Base-by-base conservation (phyloP, 2,329 filamentous ascomycete species). In the Xylaria polymorpha region DNA sequence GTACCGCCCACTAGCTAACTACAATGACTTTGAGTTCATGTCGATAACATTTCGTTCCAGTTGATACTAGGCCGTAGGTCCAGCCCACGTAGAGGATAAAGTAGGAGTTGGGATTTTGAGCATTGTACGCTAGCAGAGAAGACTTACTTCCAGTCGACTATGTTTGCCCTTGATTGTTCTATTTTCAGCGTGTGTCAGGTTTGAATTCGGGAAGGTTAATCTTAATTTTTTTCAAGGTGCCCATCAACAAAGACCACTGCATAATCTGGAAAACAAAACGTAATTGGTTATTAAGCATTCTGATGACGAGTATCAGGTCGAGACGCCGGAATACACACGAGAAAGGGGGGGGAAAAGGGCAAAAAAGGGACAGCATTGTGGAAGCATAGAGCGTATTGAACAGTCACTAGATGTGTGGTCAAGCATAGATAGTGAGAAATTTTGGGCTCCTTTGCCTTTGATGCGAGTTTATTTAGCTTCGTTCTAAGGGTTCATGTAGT, bases 401-500 rank as follows among this genome's bases (percentile, higher is more conserved):
- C 15, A 18, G 25, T 51, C 15, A 32, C 48, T 51, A 29, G 48
- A 12, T 51, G 48, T 1, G 25, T 29, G 25, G 22, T 4, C 20
- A 53, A 50, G 46, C 46, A 25, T 50, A 9, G 10, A 25, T 25
- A 25, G 46, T 7, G 46, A 50, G 22, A 50, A 29, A 29, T 29
- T 22, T 14, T 29, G 25, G 22, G 14, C 6, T 15, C 46, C 5
- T 29, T 29, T 29, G 46, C 14, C 12, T 46, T 56, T 39, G 46
- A 56, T 50, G 14, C 41, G 3, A 15, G 22, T 35, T 41, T 20
- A 61, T 44, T 58, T 57, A 9, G 7, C 5, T 61, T 41, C 14
- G 20, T n/a, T 61, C 32, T 39, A 44, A n/a, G 44, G 44, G 39
- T 8, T 50, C 22, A 25, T 46, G 55, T 25, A 37, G 58, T 25